phyloP scores from a whole-genome alignment of 192 early-diverging fungal genomes.

The Dimargaris verticillata region DNA sequence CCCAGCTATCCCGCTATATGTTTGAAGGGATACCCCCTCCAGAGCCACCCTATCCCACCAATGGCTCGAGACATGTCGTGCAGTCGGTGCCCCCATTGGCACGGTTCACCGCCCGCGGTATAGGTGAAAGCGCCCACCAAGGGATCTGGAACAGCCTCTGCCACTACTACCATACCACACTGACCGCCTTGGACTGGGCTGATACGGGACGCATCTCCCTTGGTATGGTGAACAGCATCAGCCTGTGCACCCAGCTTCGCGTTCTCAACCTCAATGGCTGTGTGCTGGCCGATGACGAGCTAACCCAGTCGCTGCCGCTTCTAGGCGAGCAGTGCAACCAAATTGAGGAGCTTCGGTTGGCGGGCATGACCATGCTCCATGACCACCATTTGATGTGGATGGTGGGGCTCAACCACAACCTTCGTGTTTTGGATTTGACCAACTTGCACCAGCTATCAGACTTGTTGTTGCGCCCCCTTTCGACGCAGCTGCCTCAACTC shows the following conservation, averaged over 20 bases:
- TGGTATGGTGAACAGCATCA: background rate
- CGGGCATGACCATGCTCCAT: background rate
- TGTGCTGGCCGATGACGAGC: background rate
- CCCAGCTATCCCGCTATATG: constrained; percentile 8
- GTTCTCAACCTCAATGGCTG: background rate
- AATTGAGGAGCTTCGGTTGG: background rate
- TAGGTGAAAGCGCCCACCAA: background rate
- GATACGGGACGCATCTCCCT: background rate
- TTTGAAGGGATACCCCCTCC: background rate
- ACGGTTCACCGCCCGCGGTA: constrained; percentile 2
- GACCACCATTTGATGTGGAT: background rate
- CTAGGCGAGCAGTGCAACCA: constrained; percentile 1
- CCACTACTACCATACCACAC: background rate
- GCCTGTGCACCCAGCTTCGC: background rate
- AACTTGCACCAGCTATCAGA: background rate
- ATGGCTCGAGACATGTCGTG: background rate
- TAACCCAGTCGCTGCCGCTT: background rate
- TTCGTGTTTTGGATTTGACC: background rate
- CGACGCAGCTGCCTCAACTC: background rate
- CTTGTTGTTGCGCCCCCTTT: background rate
- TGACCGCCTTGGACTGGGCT: constrained; percentile 1
- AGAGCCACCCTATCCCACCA: background rate
- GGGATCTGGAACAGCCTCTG: constrained; percentile 10
- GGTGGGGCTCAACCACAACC: background rate
- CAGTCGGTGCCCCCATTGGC: background rate